Conservation (phyloP, 2,329 filamentous ascomycete species). For the Clonostachys solani region DNA sequence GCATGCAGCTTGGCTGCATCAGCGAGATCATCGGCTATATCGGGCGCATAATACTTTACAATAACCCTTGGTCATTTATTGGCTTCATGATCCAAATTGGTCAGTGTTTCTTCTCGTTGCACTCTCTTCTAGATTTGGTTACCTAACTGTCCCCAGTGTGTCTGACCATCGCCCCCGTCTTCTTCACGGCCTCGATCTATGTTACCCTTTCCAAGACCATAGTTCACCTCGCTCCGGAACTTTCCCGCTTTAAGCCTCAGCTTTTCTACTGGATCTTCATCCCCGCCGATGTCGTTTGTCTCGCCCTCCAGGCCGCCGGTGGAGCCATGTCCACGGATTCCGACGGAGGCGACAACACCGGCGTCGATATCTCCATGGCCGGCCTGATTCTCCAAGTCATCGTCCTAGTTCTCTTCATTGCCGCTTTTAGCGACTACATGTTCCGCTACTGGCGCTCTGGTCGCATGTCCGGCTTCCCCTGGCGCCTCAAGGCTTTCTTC, state of each 20-base stretch:
- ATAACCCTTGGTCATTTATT: conserved; percentile 50
- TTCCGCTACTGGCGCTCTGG: conserved; percentile 13
- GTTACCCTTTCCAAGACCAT: conserved; percentile 12
- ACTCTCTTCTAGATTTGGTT: conserved; percentile 38
- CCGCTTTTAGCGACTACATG: conserved; percentile 34
- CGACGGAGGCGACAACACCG: conserved; percentile 26
- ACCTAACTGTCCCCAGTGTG: conserved; percentile 31
- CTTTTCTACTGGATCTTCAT: conserved; percentile 44
- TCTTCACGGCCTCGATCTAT: conserved; percentile 29
- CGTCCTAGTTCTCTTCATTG: conserved; percentile 37
- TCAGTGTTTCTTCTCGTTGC: conserved; percentile 25
- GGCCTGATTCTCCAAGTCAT: conserved; percentile 44
- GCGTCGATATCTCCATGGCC: conserved; percentile 42
- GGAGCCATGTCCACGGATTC: conserved; percentile 38
- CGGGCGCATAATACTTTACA: conserved; percentile 41
- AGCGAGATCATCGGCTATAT: conserved; percentile 1
- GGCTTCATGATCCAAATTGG: conserved; percentile 60
- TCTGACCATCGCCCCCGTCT: conserved; percentile 37
- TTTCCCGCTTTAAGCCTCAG: conserved; percentile 33
- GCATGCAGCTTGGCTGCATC: conserved; percentile 30
- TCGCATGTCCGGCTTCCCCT: conserved; percentile 11
- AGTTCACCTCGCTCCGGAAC: conserved; percentile 14
- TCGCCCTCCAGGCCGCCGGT: conserved; percentile 44
- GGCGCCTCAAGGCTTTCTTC: conserved; percentile 41
- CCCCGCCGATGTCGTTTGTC: conserved; percentile 46